Evolutionary conservation across 106 monocot genomes (phyloP).

Genomic region (Cymbidium sinense): DNA sequence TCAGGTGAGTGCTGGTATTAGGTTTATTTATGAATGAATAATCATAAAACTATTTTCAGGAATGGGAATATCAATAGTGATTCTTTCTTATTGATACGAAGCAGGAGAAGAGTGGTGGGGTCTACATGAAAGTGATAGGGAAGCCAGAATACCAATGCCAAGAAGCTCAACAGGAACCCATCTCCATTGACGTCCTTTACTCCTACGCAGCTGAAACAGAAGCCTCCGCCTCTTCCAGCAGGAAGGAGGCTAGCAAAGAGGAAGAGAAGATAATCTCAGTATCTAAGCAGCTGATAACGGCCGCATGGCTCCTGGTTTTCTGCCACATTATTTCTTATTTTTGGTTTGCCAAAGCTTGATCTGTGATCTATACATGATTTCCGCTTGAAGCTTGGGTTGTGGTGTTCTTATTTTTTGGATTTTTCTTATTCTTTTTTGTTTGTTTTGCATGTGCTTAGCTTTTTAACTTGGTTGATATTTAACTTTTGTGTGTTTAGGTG

Average conservation of each 20-base stretch:
- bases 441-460: too few relatives aligned
- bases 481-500: too few relatives aligned
- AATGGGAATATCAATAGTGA: too few relatives aligned
- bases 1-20: conserved; percentile 13
- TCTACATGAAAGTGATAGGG: neutral
- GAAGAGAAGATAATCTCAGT: conserved; percentile 2
- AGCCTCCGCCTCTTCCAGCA: neutral
- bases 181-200: neutral
- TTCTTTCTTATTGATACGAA: too few relatives aligned
- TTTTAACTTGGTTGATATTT: too few relatives aligned
- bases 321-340: neutral
- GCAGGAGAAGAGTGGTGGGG: too few relatives aligned
- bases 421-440: too few relatives aligned
- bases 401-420: too few relatives aligned
- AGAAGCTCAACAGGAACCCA: neutral
- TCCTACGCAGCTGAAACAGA: neutral
- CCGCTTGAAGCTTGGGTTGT: too few relatives aligned
- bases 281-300: neutral
- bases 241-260: neutral
- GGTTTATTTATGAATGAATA: too few relatives aligned
- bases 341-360: neutral
- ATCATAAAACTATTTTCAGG: too few relatives aligned
- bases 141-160: neutral
- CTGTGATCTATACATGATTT: neutral
- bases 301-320: neutral